Base-by-base conservation (phyloP, 1,139 yeast genomes). In the Protomyces gravidus region DNA sequence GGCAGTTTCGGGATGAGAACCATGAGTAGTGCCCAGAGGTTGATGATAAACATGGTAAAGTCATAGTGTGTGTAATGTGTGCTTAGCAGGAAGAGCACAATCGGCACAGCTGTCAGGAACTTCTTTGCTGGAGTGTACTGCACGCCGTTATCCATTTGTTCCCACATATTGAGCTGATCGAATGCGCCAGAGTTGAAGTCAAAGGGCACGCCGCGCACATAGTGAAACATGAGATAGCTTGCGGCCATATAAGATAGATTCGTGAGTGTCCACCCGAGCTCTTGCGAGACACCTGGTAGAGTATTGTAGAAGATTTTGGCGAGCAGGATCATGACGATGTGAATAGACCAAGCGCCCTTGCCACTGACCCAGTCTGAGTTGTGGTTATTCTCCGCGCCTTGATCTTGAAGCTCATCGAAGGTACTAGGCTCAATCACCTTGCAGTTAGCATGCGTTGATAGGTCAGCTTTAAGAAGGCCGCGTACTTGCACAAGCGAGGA, bases 151-250 rank as follows among this genome's bases (percentile, higher is more conserved):
- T 92, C 97, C 65, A 92, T 85, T 73, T 92, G 98, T 73, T 92
- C 98, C 98, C 98, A 92, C 97, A 92, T 88, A 28, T 97, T 92
- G 68, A 92, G 79, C 69, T 89, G 85, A 71, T 92, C 98, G 72
- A 86, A 92, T 0, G 97, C 97, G 47, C 98, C 98, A 42, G 89
- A 85, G 71, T 90, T 92, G 75, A 90, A 89, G 67, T 92, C 98
- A 72, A 92, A 92, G 1, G 98, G 98, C 2, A 95, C 89, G 33
- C 98, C 98, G 69, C 90, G 92, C 55, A 92, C 89, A 71, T 88
- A 86, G 72, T 92, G 98, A 72, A 92, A 92, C 97, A 92, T 92
- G 66, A 92, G 82, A 70, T 89, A 90, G 2, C 95, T 85, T 2
- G 97, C 97, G 53, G 65, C 55, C 46, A 47, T 92, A 71, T 92